Percentiles rank a stretch among this genome's conserved stretches.
Evolutionary conservation across 1,284 basidiomycete genomes (phyloP).

Genomic region (Coriolopsis trogii): DNA sequence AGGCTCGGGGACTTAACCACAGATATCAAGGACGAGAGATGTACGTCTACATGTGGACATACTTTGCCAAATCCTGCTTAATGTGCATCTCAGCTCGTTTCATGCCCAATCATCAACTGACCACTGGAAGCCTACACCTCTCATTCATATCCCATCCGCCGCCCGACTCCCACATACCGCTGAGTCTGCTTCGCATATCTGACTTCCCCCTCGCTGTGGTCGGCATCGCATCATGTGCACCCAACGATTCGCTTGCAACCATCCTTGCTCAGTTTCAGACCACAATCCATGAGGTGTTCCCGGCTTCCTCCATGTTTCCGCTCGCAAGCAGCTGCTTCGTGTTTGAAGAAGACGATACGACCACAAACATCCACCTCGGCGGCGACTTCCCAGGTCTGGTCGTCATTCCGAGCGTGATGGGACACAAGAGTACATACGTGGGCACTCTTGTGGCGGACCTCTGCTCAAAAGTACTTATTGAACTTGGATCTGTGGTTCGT

Average conservation of each 20-base stretch:
- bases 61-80: slow-evolving; percentile 1
- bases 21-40: slow-evolving; percentile 76
- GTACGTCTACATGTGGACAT: slow-evolving; percentile 41
- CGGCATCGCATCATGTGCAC: slow-evolving; percentile 71
- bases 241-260: slow-evolving; percentile 56
- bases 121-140: slow-evolving; percentile 74
- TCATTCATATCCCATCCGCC: slow-evolving; percentile 73
- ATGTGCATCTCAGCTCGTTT: slow-evolving; percentile 62
- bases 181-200: slow-evolving; percentile 74
- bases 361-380: slow-evolving; percentile 55
- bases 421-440: slow-evolving; percentile 81
- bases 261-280: slow-evolving; percentile 70
- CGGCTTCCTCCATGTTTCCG: slow-evolving; percentile 71
- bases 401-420: slow-evolving; percentile 78
- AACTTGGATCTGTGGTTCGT: slow-evolving; percentile 78
- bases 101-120: slow-evolving; percentile 72
- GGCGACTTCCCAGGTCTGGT: slow-evolving; percentile 66
- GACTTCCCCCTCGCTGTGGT: slow-evolving; percentile 81
- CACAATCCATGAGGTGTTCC: slow-evolving; percentile 62
- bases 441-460: slow-evolving; percentile 86
- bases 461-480: slow-evolving; percentile 81
- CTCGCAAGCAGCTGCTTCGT: slow-evolving; percentile 77
- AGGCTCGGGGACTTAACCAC: slow-evolving; percentile 80
- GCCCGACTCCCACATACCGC: slow-evolving; percentile 55
- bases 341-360: slow-evolving; percentile 73